Evolutionary conservation across 352 stramenopile species (phyloP).

Genomic region (Phytophthora hibernalis): DNA sequence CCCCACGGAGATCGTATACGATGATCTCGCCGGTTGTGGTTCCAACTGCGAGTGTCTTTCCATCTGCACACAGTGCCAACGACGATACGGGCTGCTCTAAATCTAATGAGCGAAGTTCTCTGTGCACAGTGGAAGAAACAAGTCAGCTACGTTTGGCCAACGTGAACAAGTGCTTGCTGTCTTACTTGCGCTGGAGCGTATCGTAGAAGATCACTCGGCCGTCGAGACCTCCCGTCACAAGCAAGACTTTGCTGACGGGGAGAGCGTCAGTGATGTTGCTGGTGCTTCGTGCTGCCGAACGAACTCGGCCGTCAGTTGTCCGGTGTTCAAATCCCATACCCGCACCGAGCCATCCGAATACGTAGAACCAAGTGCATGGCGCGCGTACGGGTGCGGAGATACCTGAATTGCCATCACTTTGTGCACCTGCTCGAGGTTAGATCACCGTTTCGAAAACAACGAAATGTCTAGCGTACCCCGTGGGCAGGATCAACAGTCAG

Average conservation of each 20-base stretch:
- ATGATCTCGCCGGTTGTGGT: slow-evolving; percentile 63
- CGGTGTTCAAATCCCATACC: slow-evolving; percentile 69
- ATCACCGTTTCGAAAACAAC: background rate
- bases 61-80: slow-evolving; percentile 66
- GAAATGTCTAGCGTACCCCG: slow-evolving; percentile 25
- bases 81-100: slow-evolving; percentile 66
- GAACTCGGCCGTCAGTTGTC: slow-evolving; percentile 65
- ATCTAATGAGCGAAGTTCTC: slow-evolving; percentile 62
- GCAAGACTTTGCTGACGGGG: slow-evolving; percentile 74
- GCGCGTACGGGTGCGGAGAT: slow-evolving; percentile 69
- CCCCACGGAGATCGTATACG: slow-evolving; percentile 70
- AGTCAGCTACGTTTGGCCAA: background rate
- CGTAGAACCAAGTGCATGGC: slow-evolving; percentile 59
- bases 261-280: slow-evolving; percentile 64
- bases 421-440: slow-evolving; percentile 40
- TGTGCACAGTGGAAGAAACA: slow-evolving; percentile 23
- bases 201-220: slow-evolving; percentile 81
- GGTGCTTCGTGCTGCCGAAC: slow-evolving; percentile 61
- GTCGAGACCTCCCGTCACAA: slow-evolving; percentile 65
- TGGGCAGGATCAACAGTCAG: slow-evolving; percentile 56
- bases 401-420: slow-evolving; percentile 61
- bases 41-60: slow-evolving; percentile 68
- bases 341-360: slow-evolving; percentile 73
- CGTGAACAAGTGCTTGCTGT: background rate
- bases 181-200: slow-evolving; percentile 65